Percentiles rank a stretch among this genome's conserved stretches.
Evolutionary conservation across 2,329 filamentous ascomycete genomes (phyloP).

Genomic region (Pseudocercospora cruenta): DNA sequence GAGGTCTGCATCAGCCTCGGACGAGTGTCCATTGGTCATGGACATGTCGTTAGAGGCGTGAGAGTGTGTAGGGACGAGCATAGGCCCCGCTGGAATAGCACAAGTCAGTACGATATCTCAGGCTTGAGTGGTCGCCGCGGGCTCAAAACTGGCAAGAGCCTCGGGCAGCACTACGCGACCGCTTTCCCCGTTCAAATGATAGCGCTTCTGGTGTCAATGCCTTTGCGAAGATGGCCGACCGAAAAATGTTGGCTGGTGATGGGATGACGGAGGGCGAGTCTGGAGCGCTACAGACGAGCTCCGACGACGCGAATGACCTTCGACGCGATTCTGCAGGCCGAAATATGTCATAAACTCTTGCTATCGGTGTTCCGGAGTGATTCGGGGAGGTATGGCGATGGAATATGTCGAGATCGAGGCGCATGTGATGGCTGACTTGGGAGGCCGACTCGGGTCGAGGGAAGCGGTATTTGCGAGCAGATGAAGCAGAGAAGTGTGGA

Average conservation of each 20-base stretch:
- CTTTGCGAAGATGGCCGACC: slow-evolving; percentile 45
- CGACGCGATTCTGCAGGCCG: slow-evolving; percentile 22
- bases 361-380: slow-evolving; percentile 27
- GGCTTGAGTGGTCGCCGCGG: slow-evolving; percentile 33
- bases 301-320: slow-evolving; percentile 22
- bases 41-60: slow-evolving; percentile 51
- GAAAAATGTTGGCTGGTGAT: slow-evolving; percentile 39
- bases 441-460: slow-evolving; percentile 23
- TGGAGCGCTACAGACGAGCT: slow-evolving; percentile 22
- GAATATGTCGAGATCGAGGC: slow-evolving; percentile 33
- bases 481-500: slow-evolving; percentile 36
- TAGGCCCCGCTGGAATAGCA: slow-evolving; percentile 60
- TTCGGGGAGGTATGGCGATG: slow-evolving; percentile 29
- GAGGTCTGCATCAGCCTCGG: slow-evolving; percentile 57
- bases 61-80: slow-evolving; percentile 66
- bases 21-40: slow-evolving; percentile 68
- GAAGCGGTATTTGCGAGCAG: slow-evolving; percentile 10
- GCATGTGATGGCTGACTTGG: slow-evolving; percentile 32
- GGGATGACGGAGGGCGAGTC: slow-evolving; percentile 32
- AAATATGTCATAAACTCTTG: slow-evolving; percentile 14
- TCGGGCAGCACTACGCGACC: slow-evolving; percentile 47
- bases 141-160: slow-evolving; percentile 37
- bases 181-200: slow-evolving; percentile 42
- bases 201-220: slow-evolving; percentile 29
- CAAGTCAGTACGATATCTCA: slow-evolving; percentile 47